Evolutionary conservation across 192 early-diverging fungal genomes (phyloP).

Genomic region (Umbelopsis sp.): DNA sequence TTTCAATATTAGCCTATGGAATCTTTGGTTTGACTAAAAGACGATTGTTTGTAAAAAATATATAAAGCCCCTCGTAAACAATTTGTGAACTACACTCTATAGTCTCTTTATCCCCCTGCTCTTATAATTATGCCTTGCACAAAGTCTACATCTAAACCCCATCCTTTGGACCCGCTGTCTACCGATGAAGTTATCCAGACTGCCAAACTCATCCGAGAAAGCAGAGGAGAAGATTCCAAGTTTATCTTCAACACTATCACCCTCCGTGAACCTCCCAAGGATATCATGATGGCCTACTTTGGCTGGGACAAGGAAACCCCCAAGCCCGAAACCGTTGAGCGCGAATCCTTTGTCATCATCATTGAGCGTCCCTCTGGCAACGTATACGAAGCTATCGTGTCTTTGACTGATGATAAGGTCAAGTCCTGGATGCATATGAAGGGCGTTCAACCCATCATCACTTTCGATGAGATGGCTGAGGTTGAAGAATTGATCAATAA

Average conservation of each 20-base stretch:
- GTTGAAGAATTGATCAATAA: slow-evolving; percentile 38
- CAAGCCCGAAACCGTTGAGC: slow-evolving; percentile 28
- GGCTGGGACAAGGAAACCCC: slow-evolving; percentile 34
- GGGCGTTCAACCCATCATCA: slow-evolving; percentile 46
- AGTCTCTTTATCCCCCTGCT: not conserved
- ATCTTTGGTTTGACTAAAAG: slow-evolving; percentile 16
- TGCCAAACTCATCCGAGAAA: slow-evolving; percentile 26
- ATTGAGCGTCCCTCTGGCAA: slow-evolving; percentile 33
- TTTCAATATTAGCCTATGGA: slow-evolving; percentile 21
- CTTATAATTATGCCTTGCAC: slow-evolving; percentile 11
- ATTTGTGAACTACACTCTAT: not conserved
- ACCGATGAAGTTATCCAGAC: slow-evolving; percentile 38
- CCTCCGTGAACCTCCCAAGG: slow-evolving; percentile 39
- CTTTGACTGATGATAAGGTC: slow-evolving; percentile 22
- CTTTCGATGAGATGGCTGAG: slow-evolving; percentile 42
- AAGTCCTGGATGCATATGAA: slow-evolving; percentile 30
- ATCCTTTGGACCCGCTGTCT: slow-evolving; percentile 43
- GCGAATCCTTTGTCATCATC: slow-evolving; percentile 39
- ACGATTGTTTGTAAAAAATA: not conserved
- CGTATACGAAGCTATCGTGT: slow-evolving; percentile 37
- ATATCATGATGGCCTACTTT: slow-evolving; percentile 37
- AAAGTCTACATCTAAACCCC: slow-evolving; percentile 7
- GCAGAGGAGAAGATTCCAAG: slow-evolving; percentile 13
- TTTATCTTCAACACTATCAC: slow-evolving; percentile 46
- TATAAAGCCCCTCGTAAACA: slow-evolving; percentile 4